Percentiles rank a stretch among this genome's conserved stretches.
Conservation (phyloP, 2,329 filamentous ascomycete species). For the Colletotrichum caudatum region DNA sequence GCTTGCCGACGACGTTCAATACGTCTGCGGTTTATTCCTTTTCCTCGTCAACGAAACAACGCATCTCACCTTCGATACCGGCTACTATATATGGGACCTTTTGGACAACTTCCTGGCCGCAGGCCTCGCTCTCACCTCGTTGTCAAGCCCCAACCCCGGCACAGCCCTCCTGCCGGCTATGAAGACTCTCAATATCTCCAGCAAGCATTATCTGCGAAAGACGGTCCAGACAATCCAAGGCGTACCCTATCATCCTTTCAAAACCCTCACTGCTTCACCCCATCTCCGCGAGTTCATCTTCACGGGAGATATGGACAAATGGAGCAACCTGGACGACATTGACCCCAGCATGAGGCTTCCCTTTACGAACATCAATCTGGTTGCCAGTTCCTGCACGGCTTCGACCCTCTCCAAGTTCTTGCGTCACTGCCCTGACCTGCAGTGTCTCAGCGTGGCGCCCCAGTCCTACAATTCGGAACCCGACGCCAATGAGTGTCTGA, state of each 20-base stretch:
- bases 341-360: neutral
- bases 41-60: conserved; percentile 6
- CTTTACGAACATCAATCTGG: conserved; percentile 8
- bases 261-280: conserved; percentile 4
- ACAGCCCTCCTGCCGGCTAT: neutral
- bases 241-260: conserved; percentile 6
- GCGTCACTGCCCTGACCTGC: conserved; percentile 19
- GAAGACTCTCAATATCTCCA: neutral
- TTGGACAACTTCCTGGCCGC: conserved; percentile 8
- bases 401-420: conserved; percentile 25
- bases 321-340: neutral
- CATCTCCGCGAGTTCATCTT: conserved; percentile 6
- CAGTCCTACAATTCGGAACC: neutral
- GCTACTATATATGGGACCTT: neutral
- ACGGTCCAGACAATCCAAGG: neutral
- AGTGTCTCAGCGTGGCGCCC: neutral
- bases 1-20: conserved; percentile 11
- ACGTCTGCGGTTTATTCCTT: conserved; percentile 17
- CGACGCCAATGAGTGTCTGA: conserved; percentile 3
- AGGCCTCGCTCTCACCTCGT: neutral
- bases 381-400: neutral
- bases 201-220: neutral
- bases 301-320: neutral
- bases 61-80: conserved; percentile 1
- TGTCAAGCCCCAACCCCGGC: neutral